phyloP scores from a whole-genome alignment of 768 basidiomycete genomes.

The Rhodosporidiobolus sp. region DNA sequence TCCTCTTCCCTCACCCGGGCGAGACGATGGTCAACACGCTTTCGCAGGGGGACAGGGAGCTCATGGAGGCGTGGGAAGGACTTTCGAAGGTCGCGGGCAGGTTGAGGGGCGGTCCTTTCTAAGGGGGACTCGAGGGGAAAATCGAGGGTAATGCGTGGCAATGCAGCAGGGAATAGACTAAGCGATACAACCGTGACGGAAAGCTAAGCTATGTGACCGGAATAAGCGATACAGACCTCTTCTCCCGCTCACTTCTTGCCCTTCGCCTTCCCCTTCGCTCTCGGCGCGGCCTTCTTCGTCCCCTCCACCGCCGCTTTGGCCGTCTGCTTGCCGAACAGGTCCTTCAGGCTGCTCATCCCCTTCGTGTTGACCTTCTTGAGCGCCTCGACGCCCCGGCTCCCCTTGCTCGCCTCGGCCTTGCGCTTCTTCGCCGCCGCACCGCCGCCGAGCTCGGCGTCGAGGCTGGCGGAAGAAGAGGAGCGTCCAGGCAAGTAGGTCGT shows the following conservation, averaged over 20 bases:
- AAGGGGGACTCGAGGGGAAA: background rate
- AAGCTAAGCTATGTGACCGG: background rate
- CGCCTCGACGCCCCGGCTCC: constrained; percentile 33
- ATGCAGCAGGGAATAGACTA: background rate
- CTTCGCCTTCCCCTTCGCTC: constrained; percentile 8
- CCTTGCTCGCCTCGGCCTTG: constrained; percentile 27
- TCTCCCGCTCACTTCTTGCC: background rate
- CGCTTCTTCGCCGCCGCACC: constrained; percentile 28
- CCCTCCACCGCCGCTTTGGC: background rate
- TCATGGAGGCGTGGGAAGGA: constrained; percentile 1
- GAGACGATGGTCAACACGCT: background rate
- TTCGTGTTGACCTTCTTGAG: constrained; percentile 40
- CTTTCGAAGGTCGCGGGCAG: background rate
- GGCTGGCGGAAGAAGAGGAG: constrained; percentile 10
- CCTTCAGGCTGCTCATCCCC: constrained; percentile 31
- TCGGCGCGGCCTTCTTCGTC: background rate
- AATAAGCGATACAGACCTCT: background rate
- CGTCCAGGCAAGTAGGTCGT: constrained; percentile 38
- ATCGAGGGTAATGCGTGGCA: no score
- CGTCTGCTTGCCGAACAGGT: constrained; percentile 29
- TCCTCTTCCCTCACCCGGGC: constrained; percentile 35
- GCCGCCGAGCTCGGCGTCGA: constrained; percentile 11
- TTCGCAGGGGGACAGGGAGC: background rate
- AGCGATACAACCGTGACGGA: background rate
- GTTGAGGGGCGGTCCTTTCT: background rate